phyloP scores from a whole-genome alignment of 768 basidiomycete species.

The Suillus tomentosus region DNA sequence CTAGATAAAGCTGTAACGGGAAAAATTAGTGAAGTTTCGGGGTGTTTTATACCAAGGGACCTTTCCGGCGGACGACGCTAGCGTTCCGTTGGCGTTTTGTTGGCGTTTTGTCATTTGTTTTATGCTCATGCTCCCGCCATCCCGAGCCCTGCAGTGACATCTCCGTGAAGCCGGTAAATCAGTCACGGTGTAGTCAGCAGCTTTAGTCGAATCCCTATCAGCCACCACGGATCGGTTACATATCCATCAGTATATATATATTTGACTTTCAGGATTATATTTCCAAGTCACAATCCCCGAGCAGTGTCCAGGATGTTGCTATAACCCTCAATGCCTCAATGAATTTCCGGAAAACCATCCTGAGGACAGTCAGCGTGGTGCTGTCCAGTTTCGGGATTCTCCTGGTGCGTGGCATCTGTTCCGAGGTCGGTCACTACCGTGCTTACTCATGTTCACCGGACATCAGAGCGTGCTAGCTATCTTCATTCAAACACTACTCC shows the following conservation, averaged over 20 bases:
- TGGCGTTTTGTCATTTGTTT: neutral
- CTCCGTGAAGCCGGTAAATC: neutral
- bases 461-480: constrained; percentile 5
- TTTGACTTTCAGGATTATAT: neutral
- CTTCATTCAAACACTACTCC: neutral
- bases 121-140: neutral
- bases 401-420: neutral
- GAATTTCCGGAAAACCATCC: neutral
- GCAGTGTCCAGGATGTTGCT: neutral
- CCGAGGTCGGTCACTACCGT: neutral
- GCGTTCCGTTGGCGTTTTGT: neutral
- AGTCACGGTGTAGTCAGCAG: neutral
- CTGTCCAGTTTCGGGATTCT: neutral
- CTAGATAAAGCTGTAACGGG: neutral
- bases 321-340: neutral
- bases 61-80: neutral
- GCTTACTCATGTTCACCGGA: neutral
- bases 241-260: neutral
- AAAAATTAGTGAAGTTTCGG: neutral
- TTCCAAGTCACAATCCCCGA: no score
- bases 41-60: neutral
- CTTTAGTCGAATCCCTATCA: neutral
- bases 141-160: neutral
- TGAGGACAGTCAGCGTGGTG: neutral
- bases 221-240: neutral